Base-by-base conservation (phyloP, 345 rosid genomes). In the Arabis hirsuta region DNA sequence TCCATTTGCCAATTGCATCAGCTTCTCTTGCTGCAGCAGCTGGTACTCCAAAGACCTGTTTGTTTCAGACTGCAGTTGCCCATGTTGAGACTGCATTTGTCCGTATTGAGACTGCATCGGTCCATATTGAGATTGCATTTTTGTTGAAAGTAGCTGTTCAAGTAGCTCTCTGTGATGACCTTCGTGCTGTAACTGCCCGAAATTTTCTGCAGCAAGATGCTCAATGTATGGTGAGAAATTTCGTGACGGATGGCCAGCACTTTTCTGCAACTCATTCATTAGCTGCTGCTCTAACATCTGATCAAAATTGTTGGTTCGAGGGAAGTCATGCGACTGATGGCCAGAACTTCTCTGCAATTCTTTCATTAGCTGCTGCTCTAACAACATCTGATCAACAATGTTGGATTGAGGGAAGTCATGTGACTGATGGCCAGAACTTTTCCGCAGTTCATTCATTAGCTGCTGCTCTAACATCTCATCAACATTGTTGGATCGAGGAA, bases 1-100 rank as follows among this genome's bases (percentile, higher is more conserved):
- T 80, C 87, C 90, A 74, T 80, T 70, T 24, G 76, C 65, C 61
- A 71, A 74, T 68, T 84, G 91, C 73, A 75, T 63, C 29, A 76
- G 82, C 79, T 84, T 87, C 78, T 92, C 92, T 65, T 87, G 81
- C 62, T 81, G 88, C 67, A 89, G 84, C 36, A 85, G 72, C 60
- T 85, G 92, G 72, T 86, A 87, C 67, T 89, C 90, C 79, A 87
- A 72, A 59, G 90, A 73, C 56, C 13, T 61, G 67, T 16, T 26
- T 44, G 59, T 57, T 29, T 72, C 73, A 59, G 74, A 39, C 32
- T 76, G 80, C 67, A 64, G 7, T 55, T 76, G 71, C 31, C 66
- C 72, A 22, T 63, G 86, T 64, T 81, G 93, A 56, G 88, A 79
- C 55, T 54, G 74, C 80, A 77, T 19, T 46, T 57, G 76, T n/a